Base-by-base conservation (phyloP, 257 asterid species). In the Solanum etuberosum region DNA sequence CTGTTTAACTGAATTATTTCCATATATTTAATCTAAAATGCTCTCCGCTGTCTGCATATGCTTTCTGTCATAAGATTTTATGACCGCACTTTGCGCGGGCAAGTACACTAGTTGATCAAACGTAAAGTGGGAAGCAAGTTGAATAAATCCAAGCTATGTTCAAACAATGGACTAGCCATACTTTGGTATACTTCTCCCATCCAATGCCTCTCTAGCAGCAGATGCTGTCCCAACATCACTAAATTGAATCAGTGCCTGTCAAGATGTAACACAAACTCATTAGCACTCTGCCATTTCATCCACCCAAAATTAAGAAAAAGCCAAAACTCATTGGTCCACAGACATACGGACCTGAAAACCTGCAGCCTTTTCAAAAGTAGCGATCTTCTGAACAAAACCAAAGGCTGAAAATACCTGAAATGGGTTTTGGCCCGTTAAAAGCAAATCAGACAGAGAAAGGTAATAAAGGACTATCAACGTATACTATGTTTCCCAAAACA, bases 161-260 rank as follows among this genome's bases (percentile, higher is more conserved):
- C 80, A 85, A 87, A 59, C 88, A 84, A 82, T 77, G 57, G 85
- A 70, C 67, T 86, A 48, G 68, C 32, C 94, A 83, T 91, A 90
- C 98, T 94, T 92, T 72, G 98, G 98, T 88, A 95, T 95, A 89
- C 98, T 94, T 91, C 98, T 94, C 80, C 95, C 95, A 90, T 95
- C 98, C 87, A 95, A 90, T 51, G 98, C 91, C 80, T 95, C 97
- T 90, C 96, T 92, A 48, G 98, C 98, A 29, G 94, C 86, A 59
- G 93, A 86, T 63, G 98, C 98, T 77, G 98, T 95, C 90, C 89
- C 92, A 89, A 93, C 90, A 88, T 95, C 98, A 78, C 93, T 93
- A 85, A 92, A 95, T 86, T 95, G 98, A 85, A 95, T 93, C 90
- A 94, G 87, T 31, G 98, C 96, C 98, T 95, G 94, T 23, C 88